Evolutionary conservation across 352 stramenopile species (phyloP).

Genomic region (Detonula confervacea): DNA sequence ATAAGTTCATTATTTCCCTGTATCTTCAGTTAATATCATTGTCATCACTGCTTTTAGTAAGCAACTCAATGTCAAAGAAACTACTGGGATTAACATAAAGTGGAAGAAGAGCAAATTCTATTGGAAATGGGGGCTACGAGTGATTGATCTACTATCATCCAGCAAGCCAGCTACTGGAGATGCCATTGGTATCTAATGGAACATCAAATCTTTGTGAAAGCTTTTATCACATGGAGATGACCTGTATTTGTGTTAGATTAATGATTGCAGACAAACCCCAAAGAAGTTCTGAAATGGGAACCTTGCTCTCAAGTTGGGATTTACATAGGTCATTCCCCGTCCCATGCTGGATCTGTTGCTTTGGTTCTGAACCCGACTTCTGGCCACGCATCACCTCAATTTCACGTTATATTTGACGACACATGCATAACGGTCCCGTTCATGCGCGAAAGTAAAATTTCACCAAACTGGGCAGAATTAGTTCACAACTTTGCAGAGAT

Average conservation of each 20-base stretch:
- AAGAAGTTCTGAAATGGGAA: too few species aligned
- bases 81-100: slow-evolving; percentile 7
- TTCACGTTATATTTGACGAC: slow-evolving; percentile 1
- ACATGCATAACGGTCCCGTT: neutral
- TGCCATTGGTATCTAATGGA: neutral
- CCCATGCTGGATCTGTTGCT: neutral
- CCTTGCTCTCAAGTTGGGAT: slow-evolving; percentile 2
- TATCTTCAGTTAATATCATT: slow-evolving; percentile 12
- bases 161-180: neutral
- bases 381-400: slow-evolving; percentile 10
- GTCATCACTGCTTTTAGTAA: slow-evolving; percentile 6
- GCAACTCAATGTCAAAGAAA: neutral
- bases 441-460: neutral
- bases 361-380: neutral
- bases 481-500: too few species aligned
- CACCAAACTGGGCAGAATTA: neutral
- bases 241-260: too few species aligned
- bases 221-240: too few species aligned
- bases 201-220: too few species aligned
- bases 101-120: slow-evolving; percentile 6
- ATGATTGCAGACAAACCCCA: too few species aligned
- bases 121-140: neutral
- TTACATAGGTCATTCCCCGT: slow-evolving; percentile 7
- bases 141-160: neutral
- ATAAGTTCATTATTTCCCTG: slow-evolving; percentile 3